phyloP scores from a whole-genome alignment of 495 filamentous ascomycete genomes.

The Aspergillus ostianus region DNA sequence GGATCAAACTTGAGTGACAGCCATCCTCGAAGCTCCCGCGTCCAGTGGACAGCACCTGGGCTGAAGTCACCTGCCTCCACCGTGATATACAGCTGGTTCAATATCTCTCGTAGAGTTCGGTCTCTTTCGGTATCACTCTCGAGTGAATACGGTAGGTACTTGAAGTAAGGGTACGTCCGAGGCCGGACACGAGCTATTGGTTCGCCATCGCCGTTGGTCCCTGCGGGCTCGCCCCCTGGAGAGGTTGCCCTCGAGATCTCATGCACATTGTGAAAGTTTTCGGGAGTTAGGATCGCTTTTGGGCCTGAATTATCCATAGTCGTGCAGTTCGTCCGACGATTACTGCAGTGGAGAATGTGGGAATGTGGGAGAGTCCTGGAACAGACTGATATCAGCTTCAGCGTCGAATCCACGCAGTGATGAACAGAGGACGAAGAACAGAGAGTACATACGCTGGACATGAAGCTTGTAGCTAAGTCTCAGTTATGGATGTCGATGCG shows the following conservation, averaged over 20 bases:
- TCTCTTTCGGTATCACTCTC: conserved; percentile 75
- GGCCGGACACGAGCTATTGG: conserved; percentile 72
- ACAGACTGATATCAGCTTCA: conserved; percentile 18
- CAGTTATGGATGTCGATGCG: conserved; percentile 23
- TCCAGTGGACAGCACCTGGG: conserved; percentile 95
- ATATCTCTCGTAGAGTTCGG: conserved; percentile 73
- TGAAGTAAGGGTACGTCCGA: conserved; percentile 88
- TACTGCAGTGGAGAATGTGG: conserved; percentile 20
- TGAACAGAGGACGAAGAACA: not conserved
- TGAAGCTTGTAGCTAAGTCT: conserved; percentile 20
- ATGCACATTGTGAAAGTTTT: conserved; percentile 48
- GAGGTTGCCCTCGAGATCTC: conserved; percentile 64
- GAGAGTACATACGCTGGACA: conserved; percentile 21
- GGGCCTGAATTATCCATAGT: conserved; percentile 41
- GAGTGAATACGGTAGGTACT: conserved; percentile 80
- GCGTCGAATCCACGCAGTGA: not conserved
- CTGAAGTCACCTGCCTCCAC: conserved; percentile 91
- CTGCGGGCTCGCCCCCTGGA: conserved; percentile 60
- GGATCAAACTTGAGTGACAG: conserved; percentile 95
- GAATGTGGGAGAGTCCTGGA: conserved; percentile 33
- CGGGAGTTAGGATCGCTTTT: conserved; percentile 44
- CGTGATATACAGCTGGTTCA: conserved; percentile 88
- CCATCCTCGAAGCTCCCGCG: conserved; percentile 93
- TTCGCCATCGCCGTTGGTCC: conserved; percentile 50
- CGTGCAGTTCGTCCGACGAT: conserved; percentile 18